These are phyloP conservation scores for Penicillium longicatenatum DNA, from an alignment of 495 filamentous ascomycete genomes.

Conservation along the genomic window DNA sequence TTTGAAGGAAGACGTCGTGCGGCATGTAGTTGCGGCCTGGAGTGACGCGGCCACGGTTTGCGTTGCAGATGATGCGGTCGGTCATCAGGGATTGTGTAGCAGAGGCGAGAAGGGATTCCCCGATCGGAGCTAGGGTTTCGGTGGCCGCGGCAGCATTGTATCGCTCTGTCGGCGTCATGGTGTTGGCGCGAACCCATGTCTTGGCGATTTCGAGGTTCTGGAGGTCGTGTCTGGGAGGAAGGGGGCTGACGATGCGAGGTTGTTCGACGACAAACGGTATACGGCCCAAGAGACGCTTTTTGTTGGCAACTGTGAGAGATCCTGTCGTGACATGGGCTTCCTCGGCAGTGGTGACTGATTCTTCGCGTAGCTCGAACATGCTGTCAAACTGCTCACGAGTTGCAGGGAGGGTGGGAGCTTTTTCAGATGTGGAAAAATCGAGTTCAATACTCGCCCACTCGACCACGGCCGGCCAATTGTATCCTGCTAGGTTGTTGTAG, in stretches of 20 bases:
- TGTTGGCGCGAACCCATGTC: constrained; percentile 63
- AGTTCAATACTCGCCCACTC: constrained; percentile 67
- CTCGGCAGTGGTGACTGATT: constrained; percentile 35
- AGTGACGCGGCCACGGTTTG: constrained; percentile 53
- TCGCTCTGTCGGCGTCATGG: constrained; percentile 51
- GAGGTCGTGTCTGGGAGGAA: constrained; percentile 24
- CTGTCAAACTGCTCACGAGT: constrained; percentile 52
- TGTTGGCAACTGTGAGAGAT: constrained; percentile 33
- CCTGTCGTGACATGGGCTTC: constrained; percentile 45
- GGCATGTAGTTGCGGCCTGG: constrained; percentile 59
- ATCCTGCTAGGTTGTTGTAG: constrained; percentile 66
- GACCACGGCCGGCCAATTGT: constrained; percentile 76
- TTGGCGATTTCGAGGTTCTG: constrained; percentile 47
- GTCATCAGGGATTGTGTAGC: constrained; percentile 59
- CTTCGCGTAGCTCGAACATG: constrained; percentile 50
- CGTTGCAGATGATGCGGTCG: constrained; percentile 60
- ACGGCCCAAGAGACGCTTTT: constrained; percentile 37
- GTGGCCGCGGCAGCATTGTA: constrained; percentile 48
- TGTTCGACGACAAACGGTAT: constrained; percentile 36
- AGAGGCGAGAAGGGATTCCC: constrained; percentile 50
- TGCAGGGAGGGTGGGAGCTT: constrained; percentile 51
- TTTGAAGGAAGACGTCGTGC: constrained; percentile 55
- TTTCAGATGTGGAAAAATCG: constrained; percentile 42
- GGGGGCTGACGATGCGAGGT: neutral
- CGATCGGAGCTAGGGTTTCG: constrained; percentile 44